Base-by-base conservation (phyloP, 2,329 filamentous ascomycete genomes). In the Rugonectria rugulosa region DNA sequence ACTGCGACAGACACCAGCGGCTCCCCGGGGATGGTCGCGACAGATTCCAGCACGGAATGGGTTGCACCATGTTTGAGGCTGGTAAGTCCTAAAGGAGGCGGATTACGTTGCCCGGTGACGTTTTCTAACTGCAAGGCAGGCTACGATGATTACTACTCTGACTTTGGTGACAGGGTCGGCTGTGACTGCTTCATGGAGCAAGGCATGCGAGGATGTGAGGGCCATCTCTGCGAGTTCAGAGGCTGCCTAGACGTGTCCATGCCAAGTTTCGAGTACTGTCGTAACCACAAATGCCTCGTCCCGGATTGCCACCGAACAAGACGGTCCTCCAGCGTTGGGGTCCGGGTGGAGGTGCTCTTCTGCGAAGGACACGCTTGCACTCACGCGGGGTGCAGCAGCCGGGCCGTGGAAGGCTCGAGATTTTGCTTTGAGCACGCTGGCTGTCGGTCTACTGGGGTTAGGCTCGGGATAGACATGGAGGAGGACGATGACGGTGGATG, bases 141-240 rank as follows among this genome's bases (percentile, higher is more conserved):
- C 37, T 29, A 51, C n/a, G 48, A 52, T 21, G 53, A 20, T 14
- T 11, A 43, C 20, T 63, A 56, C 4, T 59, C 40, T 8, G 56
- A 53, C 45, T 46, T 43, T 20, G 46, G 40, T 36, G 49, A 53
- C 19, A 57, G 54, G 34, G 41, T 34, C 47, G 41, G 44, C 17
- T 64, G 63, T 36, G 53, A 51, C 15, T 37, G 46, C 41, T 44
- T 46, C 15, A 47, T 36, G 10, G 58, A 62, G 38, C 21, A 14
- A 43, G 57, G 40, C 14, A 46, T 31, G 15, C 32, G 41, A 36
- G 54, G 46, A 38, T 69, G 66, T 38, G 57, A 58, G 8, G 57
- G 48, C 27, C 68, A 69, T 41, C 36, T 66, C 44, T 72, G 69
- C 55, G 59, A 58, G 14, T 41, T 59, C 21, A 60, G 55, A 15